Conservation (phyloP, 2,329 filamentous ascomycete genomes). For the Parascedosporium putredinis region DNA sequence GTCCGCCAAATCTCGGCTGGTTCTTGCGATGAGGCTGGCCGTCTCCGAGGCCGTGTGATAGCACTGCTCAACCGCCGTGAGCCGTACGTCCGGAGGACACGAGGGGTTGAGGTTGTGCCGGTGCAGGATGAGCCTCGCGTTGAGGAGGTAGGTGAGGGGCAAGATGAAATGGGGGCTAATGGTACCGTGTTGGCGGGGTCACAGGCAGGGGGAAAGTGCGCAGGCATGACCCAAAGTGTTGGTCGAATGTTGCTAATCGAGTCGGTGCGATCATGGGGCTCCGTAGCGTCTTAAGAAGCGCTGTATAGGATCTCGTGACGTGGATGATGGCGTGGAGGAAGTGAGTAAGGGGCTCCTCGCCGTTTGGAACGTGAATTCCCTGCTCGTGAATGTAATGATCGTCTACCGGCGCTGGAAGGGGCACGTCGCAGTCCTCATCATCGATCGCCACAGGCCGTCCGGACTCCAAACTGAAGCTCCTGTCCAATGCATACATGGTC, state of each 20-base stretch:
- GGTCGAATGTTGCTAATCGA: constrained; percentile 68
- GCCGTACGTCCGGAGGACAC: constrained; percentile 55
- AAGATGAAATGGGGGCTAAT: constrained; percentile 66
- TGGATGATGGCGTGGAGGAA: constrained; percentile 72
- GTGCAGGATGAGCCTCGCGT: constrained; percentile 74
- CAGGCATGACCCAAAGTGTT: constrained; percentile 67
- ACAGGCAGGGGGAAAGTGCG: constrained; percentile 66
- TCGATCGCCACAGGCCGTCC: constrained; percentile 74
- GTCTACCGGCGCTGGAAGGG: constrained; percentile 68
- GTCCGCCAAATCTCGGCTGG: constrained; percentile 48
- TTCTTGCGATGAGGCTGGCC: constrained; percentile 60
- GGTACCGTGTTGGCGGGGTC: constrained; percentile 55
- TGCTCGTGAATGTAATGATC: constrained; percentile 63
- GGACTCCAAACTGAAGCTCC: constrained; percentile 68
- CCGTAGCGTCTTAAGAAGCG: constrained; percentile 60
- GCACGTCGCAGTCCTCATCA: constrained; percentile 79
- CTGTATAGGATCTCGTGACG: constrained; percentile 66
- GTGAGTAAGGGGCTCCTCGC: constrained; percentile 48
- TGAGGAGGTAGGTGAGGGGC: constrained; percentile 70
- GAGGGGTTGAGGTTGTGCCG: constrained; percentile 75
- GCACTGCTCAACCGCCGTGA: constrained; percentile 68
- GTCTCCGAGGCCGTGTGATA: constrained; percentile 68
- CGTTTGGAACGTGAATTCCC: constrained; percentile 41
- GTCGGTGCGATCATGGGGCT: constrained; percentile 54
- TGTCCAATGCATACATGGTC: constrained; percentile 83